Evolutionary conservation across 768 basidiomycete genomes (phyloP), one percentile per base, ranked within the genome.

Genomic region (Cystobasidiopsis lactophilus): DNA sequence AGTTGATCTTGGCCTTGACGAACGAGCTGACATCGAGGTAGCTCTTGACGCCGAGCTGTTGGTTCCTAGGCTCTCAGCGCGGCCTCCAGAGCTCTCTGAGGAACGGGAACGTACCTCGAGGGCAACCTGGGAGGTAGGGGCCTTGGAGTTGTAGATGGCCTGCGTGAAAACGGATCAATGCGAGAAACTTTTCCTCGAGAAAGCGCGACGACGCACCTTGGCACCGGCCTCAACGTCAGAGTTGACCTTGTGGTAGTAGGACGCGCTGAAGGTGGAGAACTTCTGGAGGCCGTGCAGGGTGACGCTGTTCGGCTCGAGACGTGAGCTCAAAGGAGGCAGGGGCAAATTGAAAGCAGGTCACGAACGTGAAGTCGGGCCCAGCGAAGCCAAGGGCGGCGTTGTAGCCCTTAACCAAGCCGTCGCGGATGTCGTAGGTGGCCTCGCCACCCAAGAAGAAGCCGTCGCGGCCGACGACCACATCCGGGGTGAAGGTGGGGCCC

Each of bases 361-460:
- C 33, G 7, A 7, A 35, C 33, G 88, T 81, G 68, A 89, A 91
- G 67, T 95, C 85, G 31, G 89, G 85, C 39, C 91, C 89, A 65
- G 83, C 86, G 77, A 81, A 96, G 62, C 91, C 93, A 61, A 84
- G 66, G 50, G 88, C 91, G 60, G 82, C 75, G 52, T 85, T 80
- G 70, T 93, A 98, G 64, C 82, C 80, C 66, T 80, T 81, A 67
- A 96, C 75, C 64, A 77, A 79, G 64, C 88, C 91, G 62, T 85
- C 82, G 47, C 80, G 85, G 66, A 95, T 84, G 67, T 95, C 91
- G 75, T 96, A 96, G 49, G 85, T 77, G 37, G 86, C 80, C 74
- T 98, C 93, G 58, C 77, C 85, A 73, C 93, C 93, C 55, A 91
- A 70, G 56, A 95, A 82, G 81, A 96, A 85, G 54, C 93, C 93